phyloP scores from a whole-genome alignment of 2,329 filamentous ascomycete genomes.

The Botrytis hyacinthi region DNA sequence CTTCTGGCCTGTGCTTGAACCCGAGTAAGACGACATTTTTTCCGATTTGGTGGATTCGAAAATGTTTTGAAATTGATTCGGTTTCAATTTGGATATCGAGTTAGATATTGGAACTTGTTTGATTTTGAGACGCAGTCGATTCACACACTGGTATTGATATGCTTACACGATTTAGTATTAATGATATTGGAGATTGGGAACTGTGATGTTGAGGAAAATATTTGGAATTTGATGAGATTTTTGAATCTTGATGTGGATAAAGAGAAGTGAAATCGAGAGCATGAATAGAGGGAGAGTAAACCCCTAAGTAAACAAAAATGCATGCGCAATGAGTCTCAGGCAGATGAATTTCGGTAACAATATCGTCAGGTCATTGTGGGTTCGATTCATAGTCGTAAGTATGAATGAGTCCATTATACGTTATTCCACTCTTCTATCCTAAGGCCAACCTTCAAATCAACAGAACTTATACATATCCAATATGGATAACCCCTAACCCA shows the following conservation, averaged over 20 bases:
- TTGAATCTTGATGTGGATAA: neutral
- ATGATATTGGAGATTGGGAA: no score
- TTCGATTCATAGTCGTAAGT: neutral
- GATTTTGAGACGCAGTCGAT: no score
- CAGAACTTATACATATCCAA: neutral
- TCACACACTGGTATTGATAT: no score
- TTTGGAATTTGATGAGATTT: fast-evolving
- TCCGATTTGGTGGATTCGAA: fast-evolving
- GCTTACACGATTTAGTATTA: no score
- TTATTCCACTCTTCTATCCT: no score
- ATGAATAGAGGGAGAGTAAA: neutral
- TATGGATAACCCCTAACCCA: neutral
- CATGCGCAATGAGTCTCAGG: neutral
- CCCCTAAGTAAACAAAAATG: neutral
- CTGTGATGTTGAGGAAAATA: neutral
- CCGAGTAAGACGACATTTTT: neutral
- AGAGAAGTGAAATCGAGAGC: neutral
- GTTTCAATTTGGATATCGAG: neutral
- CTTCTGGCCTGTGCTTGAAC: neutral
- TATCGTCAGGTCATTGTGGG: neutral
- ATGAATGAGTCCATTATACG: neutral
- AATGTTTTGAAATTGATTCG: fast-evolving
- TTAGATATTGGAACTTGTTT: fast-evolving
- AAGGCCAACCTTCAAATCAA: no score
- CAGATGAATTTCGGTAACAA: no score